Conservation (phyloP, 2,329 filamentous ascomycete genomes). For the Diaporthe destruens region DNA sequence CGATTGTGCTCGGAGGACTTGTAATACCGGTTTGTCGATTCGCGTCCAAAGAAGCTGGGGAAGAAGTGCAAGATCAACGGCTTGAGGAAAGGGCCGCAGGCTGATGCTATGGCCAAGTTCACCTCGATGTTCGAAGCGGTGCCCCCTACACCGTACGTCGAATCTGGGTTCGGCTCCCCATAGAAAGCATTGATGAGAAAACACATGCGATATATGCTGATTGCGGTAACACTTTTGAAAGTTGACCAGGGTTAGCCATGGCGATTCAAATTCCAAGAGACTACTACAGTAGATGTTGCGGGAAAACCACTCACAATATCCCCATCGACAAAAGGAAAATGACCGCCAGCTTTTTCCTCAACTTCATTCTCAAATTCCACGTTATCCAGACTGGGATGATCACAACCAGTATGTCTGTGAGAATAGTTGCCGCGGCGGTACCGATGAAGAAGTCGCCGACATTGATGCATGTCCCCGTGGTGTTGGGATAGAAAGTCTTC, state of each 20-base stretch:
- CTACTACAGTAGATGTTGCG: background rate
- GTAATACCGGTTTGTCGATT: background rate
- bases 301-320: background rate
- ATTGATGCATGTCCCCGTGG: slow-evolving; percentile 54
- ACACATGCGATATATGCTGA: slow-evolving; percentile 24
- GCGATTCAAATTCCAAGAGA: no score
- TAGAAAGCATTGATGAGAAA: slow-evolving; percentile 14
- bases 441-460: slow-evolving; percentile 50
- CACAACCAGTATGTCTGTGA: slow-evolving; percentile 57
- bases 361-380: slow-evolving; percentile 50
- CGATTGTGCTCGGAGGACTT: slow-evolving; percentile 10
- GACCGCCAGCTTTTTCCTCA: slow-evolving; percentile 52
- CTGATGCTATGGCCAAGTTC: slow-evolving; percentile 48
- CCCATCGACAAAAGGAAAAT: slow-evolving; percentile 49
- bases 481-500: slow-evolving; percentile 45
- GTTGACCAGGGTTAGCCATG: background rate
- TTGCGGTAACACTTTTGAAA: slow-evolving; percentile 9
- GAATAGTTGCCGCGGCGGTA: slow-evolving; percentile 54
- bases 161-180: slow-evolving; percentile 42
- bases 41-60: slow-evolving; percentile 7
- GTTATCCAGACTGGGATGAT: slow-evolving; percentile 53
- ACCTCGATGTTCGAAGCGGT: slow-evolving; percentile 47
- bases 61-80: background rate
- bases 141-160: slow-evolving; percentile 46
- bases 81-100: slow-evolving; percentile 43